Evolutionary conservation across 176 grass and related monocot genomes (phyloP).

Genomic region (Bolboschoenus planiculmis): DNA sequence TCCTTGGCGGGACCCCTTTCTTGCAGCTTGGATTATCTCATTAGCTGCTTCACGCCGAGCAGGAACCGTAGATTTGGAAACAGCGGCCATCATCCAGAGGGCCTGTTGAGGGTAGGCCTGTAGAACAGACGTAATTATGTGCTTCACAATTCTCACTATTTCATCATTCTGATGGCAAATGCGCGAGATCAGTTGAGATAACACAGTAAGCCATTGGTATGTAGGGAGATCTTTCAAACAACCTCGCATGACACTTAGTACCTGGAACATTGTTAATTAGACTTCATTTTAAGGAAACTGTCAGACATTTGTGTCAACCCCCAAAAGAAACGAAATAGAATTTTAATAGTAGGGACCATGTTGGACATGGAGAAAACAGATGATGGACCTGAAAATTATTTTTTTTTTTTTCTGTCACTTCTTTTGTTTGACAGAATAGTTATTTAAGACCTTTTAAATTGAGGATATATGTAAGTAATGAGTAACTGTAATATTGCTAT

Average conservation of each 20-base stretch:
- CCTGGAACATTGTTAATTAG: slow-evolving; percentile 28
- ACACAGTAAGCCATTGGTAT: slow-evolving; percentile 94
- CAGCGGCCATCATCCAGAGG: slow-evolving; percentile 99
- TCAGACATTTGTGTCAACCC: neutral
- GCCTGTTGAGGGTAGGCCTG: slow-evolving; percentile 87
- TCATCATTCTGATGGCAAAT: slow-evolving; percentile 82
- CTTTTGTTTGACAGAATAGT: neutral
- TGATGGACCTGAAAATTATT: neutral
- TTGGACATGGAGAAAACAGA: neutral
- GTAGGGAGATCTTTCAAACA: slow-evolving; percentile 82
- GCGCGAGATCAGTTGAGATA: slow-evolving; percentile 94
- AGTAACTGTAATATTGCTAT: neutral
- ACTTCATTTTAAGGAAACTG: neutral
- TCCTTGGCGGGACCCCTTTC: slow-evolving; percentile 50
- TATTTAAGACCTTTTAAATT: neutral
- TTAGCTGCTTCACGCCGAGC: slow-evolving; percentile 69
- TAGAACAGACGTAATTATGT: slow-evolving; percentile 64
- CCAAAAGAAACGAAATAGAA: slow-evolving; percentile 4
- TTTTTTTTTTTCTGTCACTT: neutral
- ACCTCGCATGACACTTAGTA: slow-evolving; percentile 63
- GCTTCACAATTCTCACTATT: slow-evolving; percentile 62
- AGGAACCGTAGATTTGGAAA: slow-evolving; percentile 82
- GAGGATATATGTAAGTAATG: neutral
- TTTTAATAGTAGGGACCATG: neutral
- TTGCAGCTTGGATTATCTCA: slow-evolving; percentile 75